Percentiles rank a stretch among this genome's conserved stretches.
Evolutionary conservation across 257 asterid genomes (phyloP).

Genomic region (Thymus quinquecostatus): DNA sequence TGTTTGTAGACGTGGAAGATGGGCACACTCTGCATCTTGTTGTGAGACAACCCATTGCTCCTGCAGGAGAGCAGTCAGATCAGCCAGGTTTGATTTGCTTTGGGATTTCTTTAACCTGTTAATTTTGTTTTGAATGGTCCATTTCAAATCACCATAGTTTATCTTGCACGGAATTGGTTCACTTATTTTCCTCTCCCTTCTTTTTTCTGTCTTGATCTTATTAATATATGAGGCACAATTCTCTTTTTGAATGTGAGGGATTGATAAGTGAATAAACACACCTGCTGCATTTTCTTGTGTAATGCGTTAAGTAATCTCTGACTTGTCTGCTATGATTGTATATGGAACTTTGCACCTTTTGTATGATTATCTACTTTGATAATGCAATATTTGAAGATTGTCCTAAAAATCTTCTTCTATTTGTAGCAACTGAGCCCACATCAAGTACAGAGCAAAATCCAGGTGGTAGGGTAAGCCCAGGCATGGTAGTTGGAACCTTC

Average conservation of each 20-base stretch:
- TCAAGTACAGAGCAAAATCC: conserved; percentile 51
- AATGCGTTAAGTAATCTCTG: neutral
- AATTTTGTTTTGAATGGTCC: conserved; percentile 16
- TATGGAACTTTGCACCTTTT: conserved; percentile 16
- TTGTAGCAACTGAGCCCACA: conserved; percentile 63
- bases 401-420: conserved; percentile 30
- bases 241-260: neutral
- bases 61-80: conserved; percentile 51
- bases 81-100: conserved; percentile 59
- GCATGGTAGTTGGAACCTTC: conserved; percentile 81
- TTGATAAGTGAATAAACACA: conserved; percentile 3
- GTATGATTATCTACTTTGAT: conserved; percentile 13
- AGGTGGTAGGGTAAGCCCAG: conserved; percentile 56
- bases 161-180: neutral
- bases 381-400: conserved; percentile 21
- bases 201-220: conserved; percentile 9
- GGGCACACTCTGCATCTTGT: conserved; percentile 96
- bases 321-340: neutral
- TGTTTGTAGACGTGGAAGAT: conserved; percentile 83
- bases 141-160: neutral
- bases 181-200: neutral
- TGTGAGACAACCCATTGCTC: conserved; percentile 74
- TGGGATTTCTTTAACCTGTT: conserved; percentile 8
- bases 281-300: neutral
- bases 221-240: neutral